phyloP scores from a whole-genome alignment of 768 basidiomycete genomes.

The Pleurotus djamor region DNA sequence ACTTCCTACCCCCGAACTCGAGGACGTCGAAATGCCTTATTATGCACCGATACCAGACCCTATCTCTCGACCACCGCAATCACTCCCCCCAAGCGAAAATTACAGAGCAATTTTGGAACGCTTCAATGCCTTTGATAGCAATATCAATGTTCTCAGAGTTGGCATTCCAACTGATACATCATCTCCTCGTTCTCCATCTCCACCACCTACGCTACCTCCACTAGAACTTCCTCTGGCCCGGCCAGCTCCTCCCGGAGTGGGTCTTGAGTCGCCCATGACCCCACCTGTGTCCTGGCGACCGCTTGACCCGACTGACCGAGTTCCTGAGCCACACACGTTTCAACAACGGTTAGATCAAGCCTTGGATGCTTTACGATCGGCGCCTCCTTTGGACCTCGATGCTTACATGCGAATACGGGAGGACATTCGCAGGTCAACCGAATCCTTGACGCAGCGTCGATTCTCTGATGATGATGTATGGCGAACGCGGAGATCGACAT shows the following conservation, averaged over 20 bases:
- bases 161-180: conserved; percentile 25
- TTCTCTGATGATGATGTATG: no score
- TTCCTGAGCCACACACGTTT: conserved; percentile 16
- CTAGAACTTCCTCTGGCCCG: conserved; percentile 13
- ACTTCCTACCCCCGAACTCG: conserved; percentile 42
- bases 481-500: no score
- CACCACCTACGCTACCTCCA: conserved; percentile 33
- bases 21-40: conserved; percentile 53
- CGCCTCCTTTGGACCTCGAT: conserved; percentile 20
- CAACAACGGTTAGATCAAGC: conserved; percentile 31
- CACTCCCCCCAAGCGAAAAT: conserved; percentile 25
- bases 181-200: conserved; percentile 17
- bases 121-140: conserved; percentile 51
- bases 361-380: conserved; percentile 26
- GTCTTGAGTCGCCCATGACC: background rate
- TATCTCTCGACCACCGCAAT: conserved; percentile 8
- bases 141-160: conserved; percentile 45
- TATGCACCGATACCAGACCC: conserved; percentile 22
- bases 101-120: conserved; percentile 46
- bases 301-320: background rate
- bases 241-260: conserved; percentile 2
- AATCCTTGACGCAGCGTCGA: background rate
- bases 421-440: background rate
- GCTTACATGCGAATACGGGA: background rate
- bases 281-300: background rate